Base-by-base conservation (phyloP, 176 grass and related monocot species). In the Aegilops bicornis region DNA sequence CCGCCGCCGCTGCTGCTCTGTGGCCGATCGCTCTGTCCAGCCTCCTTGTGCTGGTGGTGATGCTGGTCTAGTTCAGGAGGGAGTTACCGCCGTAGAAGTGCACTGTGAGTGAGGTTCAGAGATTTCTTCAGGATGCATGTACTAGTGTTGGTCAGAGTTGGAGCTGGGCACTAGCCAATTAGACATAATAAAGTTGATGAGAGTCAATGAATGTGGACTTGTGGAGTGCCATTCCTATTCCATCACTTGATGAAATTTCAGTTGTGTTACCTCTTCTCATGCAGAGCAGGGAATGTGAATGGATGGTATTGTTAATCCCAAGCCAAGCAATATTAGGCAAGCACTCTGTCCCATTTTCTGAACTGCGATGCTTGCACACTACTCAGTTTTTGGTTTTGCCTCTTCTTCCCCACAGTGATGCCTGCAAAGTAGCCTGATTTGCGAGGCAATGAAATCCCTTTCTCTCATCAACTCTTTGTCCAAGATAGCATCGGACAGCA, bases 401-500 rank as follows among this genome's bases (percentile, higher is more conserved):
- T 77, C 48, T 79, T 83, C 1, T 90, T 81, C 52, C 65, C 31
- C 36, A 77, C 19, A 82, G 68, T 16, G 67, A 84, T 81, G 88
- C 89, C n/a, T 91, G 79, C 20, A 86, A 58, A 68, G 78, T 90
- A 19, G 86, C 93, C 79, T 86, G 81, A 78, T 78, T 82, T 61
- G 96, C 91, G 32, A 92, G 90, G 86, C 81, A 45, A 54, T 32
- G 70, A 91, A 95, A 31, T 92, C 78, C 7, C 90, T 84, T 24
- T 23, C 23, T 61, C 45, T 83, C 88, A 98, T 95, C 27, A 89
- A 83, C 58, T 89, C 88, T 83, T 93, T 95, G 40, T 91, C 69
- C 60, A 98, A 98, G 86, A 98, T 95, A 74, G 93, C 83, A 90
- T 95, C 93, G 62, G 96, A 98, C 58, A 98, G 67, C 80, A 95